Conservation (phyloP, 2,329 filamentous ascomycete genomes). For the Aspergillus felis region DNA sequence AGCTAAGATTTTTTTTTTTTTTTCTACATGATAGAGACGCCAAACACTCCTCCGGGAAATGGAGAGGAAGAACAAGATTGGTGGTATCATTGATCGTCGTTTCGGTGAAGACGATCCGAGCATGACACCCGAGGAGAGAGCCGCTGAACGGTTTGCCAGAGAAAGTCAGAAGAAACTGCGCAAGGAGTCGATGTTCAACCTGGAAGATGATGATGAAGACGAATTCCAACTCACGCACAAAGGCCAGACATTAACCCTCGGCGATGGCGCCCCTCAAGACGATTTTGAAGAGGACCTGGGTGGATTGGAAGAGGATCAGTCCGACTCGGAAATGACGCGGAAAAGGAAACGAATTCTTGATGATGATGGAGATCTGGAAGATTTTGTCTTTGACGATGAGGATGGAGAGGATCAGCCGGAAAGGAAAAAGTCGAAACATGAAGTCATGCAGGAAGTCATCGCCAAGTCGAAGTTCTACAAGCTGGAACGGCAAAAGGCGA, state of each 20-base stretch:
- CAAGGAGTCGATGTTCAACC: conserved; percentile 77
- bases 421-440: conserved; percentile 89
- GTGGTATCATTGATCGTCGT: conserved; percentile 85
- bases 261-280: conserved; percentile 54
- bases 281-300: conserved; percentile 75
- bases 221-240: conserved; percentile 74
- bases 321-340: conserved; percentile 49
- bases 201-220: conserved; percentile 78
- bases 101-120: conserved; percentile 94
- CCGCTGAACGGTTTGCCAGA: conserved; percentile 81
- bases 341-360: conserved; percentile 49
- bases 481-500: conserved; percentile 85
- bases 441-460: conserved; percentile 97
- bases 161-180: conserved; percentile 79
- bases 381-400: conserved; percentile 40
- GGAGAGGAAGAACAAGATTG: conserved; percentile 83
- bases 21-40: conserved; percentile 53
- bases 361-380: conserved; percentile 42
- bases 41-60: conserved; percentile 86
- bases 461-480: conserved; percentile 96
- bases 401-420: conserved; percentile 62
- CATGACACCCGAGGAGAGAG: conserved; percentile 90
- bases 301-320: conserved; percentile 54
- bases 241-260: conserved; percentile 68
- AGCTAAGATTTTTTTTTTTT: conserved; percentile 9